phyloP scores from a whole-genome alignment of 192 early-diverging fungal species.

The Coemansia sp. region DNA sequence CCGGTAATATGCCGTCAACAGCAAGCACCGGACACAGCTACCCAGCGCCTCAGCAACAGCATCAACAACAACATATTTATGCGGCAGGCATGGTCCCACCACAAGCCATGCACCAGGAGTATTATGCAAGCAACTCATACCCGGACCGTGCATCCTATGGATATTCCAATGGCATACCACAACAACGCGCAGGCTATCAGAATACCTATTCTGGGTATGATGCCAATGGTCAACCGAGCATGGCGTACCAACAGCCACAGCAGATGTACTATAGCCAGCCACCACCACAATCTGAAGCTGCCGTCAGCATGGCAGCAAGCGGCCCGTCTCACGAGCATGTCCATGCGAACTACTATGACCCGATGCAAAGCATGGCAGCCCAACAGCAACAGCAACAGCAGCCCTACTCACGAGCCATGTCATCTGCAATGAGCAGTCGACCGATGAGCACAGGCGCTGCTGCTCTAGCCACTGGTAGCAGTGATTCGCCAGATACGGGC shows the following conservation, averaged over 20 bases:
- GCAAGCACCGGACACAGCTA: neutral
- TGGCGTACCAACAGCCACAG: constrained; percentile 2
- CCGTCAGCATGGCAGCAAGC: constrained; percentile 3
- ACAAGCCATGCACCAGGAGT: neutral
- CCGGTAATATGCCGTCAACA: constrained; percentile 3
- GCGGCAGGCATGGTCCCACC: neutral
- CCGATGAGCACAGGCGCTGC: constrained; percentile 7
- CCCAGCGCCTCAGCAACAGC: constrained; percentile 3
- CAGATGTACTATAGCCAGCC: neutral
- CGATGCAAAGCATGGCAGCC: constrained; percentile 8
- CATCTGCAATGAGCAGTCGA: neutral
- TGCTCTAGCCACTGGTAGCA: neutral
- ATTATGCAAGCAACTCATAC: neutral
- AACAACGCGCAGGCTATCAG: neutral
- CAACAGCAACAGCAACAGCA: constrained; percentile 18
- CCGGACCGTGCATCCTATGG: neutral
- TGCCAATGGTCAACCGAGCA: neutral
- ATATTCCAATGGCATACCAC: neutral
- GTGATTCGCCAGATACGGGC: neutral
- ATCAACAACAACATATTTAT: constrained; percentile 1
- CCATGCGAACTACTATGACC: constrained; percentile 29
- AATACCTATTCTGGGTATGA: neutral
- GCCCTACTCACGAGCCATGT: neutral
- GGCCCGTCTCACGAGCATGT: constrained; percentile 11
- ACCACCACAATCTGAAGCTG: neutral